A percentile compares a stretch with the other conserved stretches of the same genome.
phyloP scores from a whole-genome alignment of 73 alveolate species.

The Urostyla sp. region DNA sequence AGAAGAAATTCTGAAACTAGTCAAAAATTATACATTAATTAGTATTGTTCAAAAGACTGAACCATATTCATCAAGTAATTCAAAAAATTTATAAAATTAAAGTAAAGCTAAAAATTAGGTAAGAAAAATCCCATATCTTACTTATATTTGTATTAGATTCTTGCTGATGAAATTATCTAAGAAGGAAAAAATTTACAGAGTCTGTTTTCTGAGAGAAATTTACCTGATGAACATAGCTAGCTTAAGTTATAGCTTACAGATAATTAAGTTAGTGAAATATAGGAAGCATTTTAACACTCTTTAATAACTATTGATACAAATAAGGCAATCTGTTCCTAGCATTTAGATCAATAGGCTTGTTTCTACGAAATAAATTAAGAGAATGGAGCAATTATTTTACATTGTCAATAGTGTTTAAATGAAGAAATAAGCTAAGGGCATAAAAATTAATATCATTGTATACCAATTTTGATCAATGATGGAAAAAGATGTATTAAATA shows the following conservation, averaged over 20 bases:
- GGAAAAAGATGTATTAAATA: not conserved
- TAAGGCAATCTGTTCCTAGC: too few species aligned
- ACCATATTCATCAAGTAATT: not conserved
- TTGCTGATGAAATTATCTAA: not conserved
- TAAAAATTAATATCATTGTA: not conserved
- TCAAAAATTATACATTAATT: conserved; percentile 11
- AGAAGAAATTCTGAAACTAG: not conserved
- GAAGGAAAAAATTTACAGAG: not conserved
- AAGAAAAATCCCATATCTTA: not conserved
- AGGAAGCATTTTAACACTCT: too few species aligned
- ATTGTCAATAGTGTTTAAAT: not conserved
- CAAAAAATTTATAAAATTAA: not conserved
- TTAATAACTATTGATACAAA: too few species aligned
- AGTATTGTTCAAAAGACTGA: not conserved
- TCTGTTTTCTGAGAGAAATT: too few species aligned
- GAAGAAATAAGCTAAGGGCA: not conserved
- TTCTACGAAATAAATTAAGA: too few species aligned
- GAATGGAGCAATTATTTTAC: too few species aligned
- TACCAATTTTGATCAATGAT: not conserved
- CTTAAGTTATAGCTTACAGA: too few species aligned
- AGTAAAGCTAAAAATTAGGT: not conserved
- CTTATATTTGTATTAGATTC: not conserved
- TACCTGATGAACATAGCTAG: too few species aligned
- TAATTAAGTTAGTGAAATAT: too few species aligned
- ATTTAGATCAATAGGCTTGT: too few species aligned